These are phyloP conservation scores for Plasmodium ovale DNA, from an alignment of 169 alveolate genomes.

Conservation along the genomic window DNA sequence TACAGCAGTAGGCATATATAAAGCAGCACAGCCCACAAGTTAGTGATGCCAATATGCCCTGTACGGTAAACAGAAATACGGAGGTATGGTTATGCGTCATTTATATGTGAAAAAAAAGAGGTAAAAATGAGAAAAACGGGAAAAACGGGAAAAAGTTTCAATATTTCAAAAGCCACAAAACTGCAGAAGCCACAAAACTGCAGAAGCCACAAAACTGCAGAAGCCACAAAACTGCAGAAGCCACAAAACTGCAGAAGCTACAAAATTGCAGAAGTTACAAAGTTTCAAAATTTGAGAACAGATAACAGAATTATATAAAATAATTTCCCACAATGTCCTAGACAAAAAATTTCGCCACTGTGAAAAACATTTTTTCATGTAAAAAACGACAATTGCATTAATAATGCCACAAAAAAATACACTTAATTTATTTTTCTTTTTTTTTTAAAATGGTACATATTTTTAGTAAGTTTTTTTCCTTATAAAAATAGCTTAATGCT, in stretches of 20 bases:
- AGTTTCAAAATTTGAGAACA: too few species aligned
- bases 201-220: too few species aligned
- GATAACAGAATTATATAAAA: too few species aligned
- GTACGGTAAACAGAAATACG: constrained; percentile 51
- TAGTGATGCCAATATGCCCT: constrained; percentile 59
- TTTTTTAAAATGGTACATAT: too few species aligned
- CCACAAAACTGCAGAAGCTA: too few species aligned
- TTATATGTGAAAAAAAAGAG: not conserved
- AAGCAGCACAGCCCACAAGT: constrained; percentile 72
- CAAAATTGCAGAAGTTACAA: too few species aligned
- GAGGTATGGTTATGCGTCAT: constrained; percentile 51
- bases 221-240: too few species aligned
- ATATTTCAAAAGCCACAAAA: not conserved
- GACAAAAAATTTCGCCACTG: not conserved
- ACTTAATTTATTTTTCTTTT: too few species aligned
- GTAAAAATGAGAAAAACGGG: not conserved
- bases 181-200: not conserved
- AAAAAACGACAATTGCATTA: not conserved
- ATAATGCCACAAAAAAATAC: not conserved
- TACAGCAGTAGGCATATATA: constrained; percentile 58
- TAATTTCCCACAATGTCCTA: not conserved
- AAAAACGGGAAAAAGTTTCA: not conserved
- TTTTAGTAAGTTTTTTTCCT: too few species aligned
- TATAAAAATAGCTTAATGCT: not conserved
- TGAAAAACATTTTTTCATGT: not conserved